These are phyloP conservation scores for Eucalyptus camaldulensis DNA, from an alignment of 345 rosid species.

Conservation along the genomic window DNA sequence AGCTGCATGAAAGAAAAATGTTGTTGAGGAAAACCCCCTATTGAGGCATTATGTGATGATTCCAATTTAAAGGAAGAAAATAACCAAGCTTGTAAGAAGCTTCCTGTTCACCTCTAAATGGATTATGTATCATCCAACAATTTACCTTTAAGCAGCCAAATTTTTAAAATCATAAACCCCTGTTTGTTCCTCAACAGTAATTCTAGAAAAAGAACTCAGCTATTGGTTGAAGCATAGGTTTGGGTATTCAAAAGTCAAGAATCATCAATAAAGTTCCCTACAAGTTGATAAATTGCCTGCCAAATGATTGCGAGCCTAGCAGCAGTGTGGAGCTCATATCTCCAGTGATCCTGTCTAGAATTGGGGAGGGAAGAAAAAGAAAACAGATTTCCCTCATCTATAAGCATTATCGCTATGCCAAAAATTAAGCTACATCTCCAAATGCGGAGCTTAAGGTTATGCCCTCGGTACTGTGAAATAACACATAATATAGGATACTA, in stretches of 20 bases:
- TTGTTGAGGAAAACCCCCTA: not conserved
- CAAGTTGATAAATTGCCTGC: not conserved
- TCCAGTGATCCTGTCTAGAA: not conserved
- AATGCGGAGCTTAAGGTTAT: not conserved
- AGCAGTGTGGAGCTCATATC: not conserved
- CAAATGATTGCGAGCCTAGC: not conserved
- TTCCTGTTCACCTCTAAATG: not conserved
- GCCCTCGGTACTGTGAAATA: not conserved
- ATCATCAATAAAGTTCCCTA: not conserved
- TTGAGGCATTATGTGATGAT: not conserved
- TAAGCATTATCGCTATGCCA: not conserved
- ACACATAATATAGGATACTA: not conserved
- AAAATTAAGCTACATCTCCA: not conserved
- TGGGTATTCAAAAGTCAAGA: not conserved
- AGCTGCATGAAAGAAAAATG: not conserved
- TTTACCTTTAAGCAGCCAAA: not conserved
- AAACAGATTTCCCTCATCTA: not conserved
- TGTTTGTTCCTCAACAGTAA: not conserved
- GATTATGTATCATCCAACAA: not conserved
- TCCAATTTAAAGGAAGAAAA: not conserved
- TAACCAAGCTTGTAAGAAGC: not conserved
- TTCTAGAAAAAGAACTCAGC: not conserved
- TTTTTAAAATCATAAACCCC: not conserved
- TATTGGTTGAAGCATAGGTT: not conserved
- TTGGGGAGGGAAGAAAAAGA: not conserved